Conservation (phyloP, 148 eudicot species). For the Polygonum maritimum region DNA sequence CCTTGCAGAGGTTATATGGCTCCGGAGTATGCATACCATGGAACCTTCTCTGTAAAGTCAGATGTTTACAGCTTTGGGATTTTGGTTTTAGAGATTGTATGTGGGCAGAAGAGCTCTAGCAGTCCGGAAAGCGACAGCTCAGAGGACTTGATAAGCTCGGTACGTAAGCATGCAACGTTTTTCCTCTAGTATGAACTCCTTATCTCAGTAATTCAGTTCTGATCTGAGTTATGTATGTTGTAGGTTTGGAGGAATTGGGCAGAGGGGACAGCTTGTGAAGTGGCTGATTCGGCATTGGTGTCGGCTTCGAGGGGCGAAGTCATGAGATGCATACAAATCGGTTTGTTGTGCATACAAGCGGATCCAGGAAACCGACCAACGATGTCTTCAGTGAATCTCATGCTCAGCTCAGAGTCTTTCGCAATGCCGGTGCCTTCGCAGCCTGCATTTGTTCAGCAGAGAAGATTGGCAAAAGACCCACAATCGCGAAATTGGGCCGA, state of each 20-base stretch:
- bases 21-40: slow-evolving; percentile 40
- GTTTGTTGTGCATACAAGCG: slow-evolving; percentile 24
- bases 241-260: slow-evolving; percentile 31
- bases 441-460: not conserved
- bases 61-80: slow-evolving; percentile 51
- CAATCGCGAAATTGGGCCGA: not conserved
- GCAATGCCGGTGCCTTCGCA: slow-evolving; percentile 13
- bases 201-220: not conserved
- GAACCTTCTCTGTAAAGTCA: slow-evolving; percentile 34
- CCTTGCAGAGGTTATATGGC: slow-evolving; percentile 43
- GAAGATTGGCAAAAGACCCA: not conserved
- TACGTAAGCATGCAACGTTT: slow-evolving; percentile 23
- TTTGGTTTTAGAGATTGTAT: slow-evolving; percentile 34
- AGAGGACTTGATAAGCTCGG: slow-evolving; percentile 31
- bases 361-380: slow-evolving; percentile 24
- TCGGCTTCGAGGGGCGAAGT: slow-evolving; percentile 6
- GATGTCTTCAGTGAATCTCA: slow-evolving; percentile 23
- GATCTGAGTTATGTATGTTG: not conserved
- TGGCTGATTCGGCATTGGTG: slow-evolving; percentile 14
- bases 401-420: slow-evolving; percentile 18
- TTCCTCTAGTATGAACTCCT: not conserved
- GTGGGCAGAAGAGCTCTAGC: slow-evolving; percentile 28
- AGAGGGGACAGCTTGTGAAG: slow-evolving; percentile 12
- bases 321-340: slow-evolving; percentile 24
- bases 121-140: slow-evolving; percentile 20